Conservation (phyloP, 1,139 yeast genomes). For the Suhomyces chickasaworum region DNA sequence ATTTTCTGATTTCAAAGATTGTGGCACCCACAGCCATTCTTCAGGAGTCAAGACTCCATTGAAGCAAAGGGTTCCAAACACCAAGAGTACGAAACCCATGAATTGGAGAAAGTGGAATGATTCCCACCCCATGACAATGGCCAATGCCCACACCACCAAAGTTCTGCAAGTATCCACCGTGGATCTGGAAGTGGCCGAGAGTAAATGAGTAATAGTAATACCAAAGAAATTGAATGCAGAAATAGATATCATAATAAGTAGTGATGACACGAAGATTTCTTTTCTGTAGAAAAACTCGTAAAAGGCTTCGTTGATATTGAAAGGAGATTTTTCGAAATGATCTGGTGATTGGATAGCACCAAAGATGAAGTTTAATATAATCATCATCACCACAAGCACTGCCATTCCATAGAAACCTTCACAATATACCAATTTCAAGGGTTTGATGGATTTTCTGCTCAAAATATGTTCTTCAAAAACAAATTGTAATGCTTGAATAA, state of each 20-base stretch:
- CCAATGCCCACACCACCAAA: conserved; percentile 73
- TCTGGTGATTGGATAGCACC: conserved; percentile 36
- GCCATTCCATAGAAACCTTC: conserved; percentile 72
- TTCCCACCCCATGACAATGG: conserved; percentile 80
- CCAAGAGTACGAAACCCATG: conserved; percentile 63
- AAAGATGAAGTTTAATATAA: conserved; percentile 44
- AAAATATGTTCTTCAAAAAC: conserved; percentile 76
- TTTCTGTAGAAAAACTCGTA: conserved; percentile 48
- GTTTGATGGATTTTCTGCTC: conserved; percentile 54
- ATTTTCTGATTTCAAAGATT: conserved; percentile 8
- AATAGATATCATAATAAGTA: conserved; percentile 71
- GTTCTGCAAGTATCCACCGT: conserved; percentile 83
- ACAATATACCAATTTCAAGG: conserved; percentile 68
- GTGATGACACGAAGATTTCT: conserved; percentile 52
- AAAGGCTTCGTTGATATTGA: conserved; percentile 58
- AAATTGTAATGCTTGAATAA: conserved; percentile 73
- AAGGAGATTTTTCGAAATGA: conserved; percentile 48
- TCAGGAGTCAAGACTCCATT: conserved; percentile 65
- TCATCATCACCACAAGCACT: conserved; percentile 47
- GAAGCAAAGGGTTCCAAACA: conserved; percentile 73
- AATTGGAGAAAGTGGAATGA: conserved; percentile 60
- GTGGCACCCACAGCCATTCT: conserved; percentile 49
- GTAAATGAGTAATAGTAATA: conserved; percentile 60
- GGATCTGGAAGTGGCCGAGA: conserved; percentile 78
- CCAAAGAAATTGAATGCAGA: conserved; percentile 77